Base-by-base conservation (phyloP, 192 early-diverging fungal species). In the Umbelopsis sp. region DNA sequence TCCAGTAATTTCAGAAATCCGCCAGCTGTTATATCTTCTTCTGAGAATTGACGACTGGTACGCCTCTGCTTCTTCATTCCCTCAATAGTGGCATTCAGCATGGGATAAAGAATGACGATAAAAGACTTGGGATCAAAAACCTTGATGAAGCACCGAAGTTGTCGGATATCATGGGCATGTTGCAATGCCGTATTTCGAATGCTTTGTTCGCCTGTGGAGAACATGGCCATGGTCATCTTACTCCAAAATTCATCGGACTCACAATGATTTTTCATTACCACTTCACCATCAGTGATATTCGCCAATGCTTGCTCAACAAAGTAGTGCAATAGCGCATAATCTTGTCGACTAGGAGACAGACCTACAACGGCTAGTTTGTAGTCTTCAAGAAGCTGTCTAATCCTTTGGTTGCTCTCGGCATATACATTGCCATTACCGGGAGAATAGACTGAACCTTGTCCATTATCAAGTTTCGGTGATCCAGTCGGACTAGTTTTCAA, bases 91-190 rank as follows among this genome's bases (percentile, higher is more conserved):
- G 69, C 52, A 70, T 77, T 51, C 53, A 79, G 43, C 62, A 73
- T 69, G 12, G 87, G 87, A 14, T 83, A 72, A 20, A 88, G 69
- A 25, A 84, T 70, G 34, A 86, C 82, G 1, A 85, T 69, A 43
- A 86, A 81, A 3, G 84, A 77, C 31, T 73, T 74, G 4, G 78
- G 45, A 56, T 85, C 80, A 69, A 81, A 72, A 12, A 73, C 81
- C 73, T 88, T 88, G 49, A 88, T 76, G 77, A 88, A 88, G 43
- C 87, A 88, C 22, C 82, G 73, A 29, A 85, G 78, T 22, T 88
- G 83, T 49, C 75, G 68, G 16, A 86, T 71, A 50, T 80, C 74
- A 50, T 53, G 67, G 1, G 73, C 71, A n/a, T 80, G 75, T 20
- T 77, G 66, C 24, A 86, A 71, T n/a, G 80, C 76, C 25, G 78